phyloP scores from a whole-genome alignment of 352 stramenopile genomes.

The Pythium myriotylum region DNA sequence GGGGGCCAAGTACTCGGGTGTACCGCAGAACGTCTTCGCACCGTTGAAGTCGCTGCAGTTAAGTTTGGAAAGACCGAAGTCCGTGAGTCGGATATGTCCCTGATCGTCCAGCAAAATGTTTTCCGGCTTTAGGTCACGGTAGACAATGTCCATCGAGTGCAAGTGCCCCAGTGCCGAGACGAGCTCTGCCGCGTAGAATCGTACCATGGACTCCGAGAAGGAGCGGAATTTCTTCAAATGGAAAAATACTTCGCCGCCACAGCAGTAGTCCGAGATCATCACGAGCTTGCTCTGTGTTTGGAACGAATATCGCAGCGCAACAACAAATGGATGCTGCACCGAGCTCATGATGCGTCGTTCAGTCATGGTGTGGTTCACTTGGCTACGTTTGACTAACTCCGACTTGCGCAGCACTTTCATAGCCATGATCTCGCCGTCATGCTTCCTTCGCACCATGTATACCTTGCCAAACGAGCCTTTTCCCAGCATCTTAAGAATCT shows the following conservation, averaged over 20 bases:
- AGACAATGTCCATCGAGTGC: conserved; percentile 92
- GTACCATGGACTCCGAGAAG: conserved; percentile 89
- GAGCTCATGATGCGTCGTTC: conserved; percentile 90
- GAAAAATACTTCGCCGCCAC: conserved; percentile 92
- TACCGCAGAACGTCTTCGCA: conserved; percentile 88
- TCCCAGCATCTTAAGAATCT: conserved; percentile 97
- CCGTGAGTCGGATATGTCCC: conserved; percentile 91
- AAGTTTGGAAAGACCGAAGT: conserved; percentile 94
- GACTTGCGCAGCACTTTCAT: conserved; percentile 90
- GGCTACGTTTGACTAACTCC: conserved; percentile 87
- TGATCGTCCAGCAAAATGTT: conserved; percentile 94
- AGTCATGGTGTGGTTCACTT: conserved; percentile 90
- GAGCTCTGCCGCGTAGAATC: conserved; percentile 95
- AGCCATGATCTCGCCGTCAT: conserved; percentile 66
- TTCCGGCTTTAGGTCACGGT: conserved; percentile 92
- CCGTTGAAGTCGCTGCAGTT: conserved; percentile 76
- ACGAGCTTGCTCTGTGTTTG: conserved; percentile 91
- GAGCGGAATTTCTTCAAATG: conserved; percentile 91
- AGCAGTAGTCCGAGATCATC: conserved; percentile 92
- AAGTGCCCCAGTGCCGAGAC: conserved; percentile 86
- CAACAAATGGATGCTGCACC: conserved; percentile 96
- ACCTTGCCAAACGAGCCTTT: conserved; percentile 98
- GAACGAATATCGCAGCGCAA: conserved; percentile 93
- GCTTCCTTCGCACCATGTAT: conserved; percentile 94
- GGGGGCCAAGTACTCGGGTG: conserved; percentile 87